These are phyloP conservation scores for Anthracocystis setariae DNA, from an alignment of 1,284 basidiomycete genomes.

Conservation along the genomic window DNA sequence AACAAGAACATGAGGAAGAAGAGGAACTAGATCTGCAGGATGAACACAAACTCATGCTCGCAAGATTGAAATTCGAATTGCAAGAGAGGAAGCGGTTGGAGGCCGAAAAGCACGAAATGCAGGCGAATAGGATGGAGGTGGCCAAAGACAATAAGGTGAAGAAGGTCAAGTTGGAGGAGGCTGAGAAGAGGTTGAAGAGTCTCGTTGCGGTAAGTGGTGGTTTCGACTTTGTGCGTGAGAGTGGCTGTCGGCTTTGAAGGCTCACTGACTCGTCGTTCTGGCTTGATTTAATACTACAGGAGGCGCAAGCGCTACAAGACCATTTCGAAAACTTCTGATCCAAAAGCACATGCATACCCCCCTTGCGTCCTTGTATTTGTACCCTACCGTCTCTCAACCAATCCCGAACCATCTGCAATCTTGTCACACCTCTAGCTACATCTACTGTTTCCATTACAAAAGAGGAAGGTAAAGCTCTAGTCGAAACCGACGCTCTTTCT, in stretches of 20 bases:
- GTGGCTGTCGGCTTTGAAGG: slow-evolving; percentile 18
- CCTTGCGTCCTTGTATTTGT: slow-evolving; percentile 22
- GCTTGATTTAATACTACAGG: not conserved
- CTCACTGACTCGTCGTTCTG: not conserved
- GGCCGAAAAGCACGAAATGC: slow-evolving; percentile 29
- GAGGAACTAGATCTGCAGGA: slow-evolving; percentile 8
- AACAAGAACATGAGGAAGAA: slow-evolving; percentile 1
- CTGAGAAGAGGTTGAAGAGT: slow-evolving; percentile 27
- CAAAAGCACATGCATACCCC: slow-evolving; percentile 17
- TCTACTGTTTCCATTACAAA: not conserved
- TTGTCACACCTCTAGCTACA: not conserved
- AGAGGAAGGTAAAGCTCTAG: not conserved
- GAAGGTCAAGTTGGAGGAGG: slow-evolving; percentile 36
- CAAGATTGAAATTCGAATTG: slow-evolving; percentile 36
- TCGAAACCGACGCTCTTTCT: slow-evolving; percentile 76
- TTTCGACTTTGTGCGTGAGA: too few species aligned
- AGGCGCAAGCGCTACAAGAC: slow-evolving; percentile 18
- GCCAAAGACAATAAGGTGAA: slow-evolving; percentile 43
- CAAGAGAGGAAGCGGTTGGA: slow-evolving; percentile 38
- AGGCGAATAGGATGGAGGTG: slow-evolving; percentile 32
- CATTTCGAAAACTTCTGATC: slow-evolving; percentile 28
- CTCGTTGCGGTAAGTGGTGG: too few species aligned
- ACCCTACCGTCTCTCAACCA: not conserved
- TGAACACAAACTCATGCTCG: slow-evolving; percentile 40
- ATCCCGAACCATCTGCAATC: not conserved